Conservation (phyloP, 2,329 filamentous ascomycete genomes). For the Chaetomiaceae sp. region DNA sequence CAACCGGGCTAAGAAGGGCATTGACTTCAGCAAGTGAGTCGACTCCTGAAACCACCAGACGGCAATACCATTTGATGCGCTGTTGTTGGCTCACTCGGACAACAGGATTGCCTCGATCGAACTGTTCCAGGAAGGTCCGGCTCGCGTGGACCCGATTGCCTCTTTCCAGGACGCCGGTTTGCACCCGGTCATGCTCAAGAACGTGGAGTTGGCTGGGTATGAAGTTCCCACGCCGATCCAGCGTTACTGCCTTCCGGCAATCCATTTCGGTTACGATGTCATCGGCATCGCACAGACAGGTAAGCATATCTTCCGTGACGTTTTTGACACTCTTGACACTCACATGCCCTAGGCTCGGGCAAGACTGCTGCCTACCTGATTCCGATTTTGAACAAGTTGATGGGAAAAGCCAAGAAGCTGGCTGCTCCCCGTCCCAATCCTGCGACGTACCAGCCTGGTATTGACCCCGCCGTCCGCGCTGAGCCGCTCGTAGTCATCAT, state of each 20-base stretch:
- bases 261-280: constrained; percentile 70
- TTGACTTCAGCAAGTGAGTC: constrained; percentile 58
- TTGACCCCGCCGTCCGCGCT: constrained; percentile 52
- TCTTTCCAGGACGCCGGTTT: constrained; percentile 70
- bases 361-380: constrained; percentile 93
- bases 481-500: constrained; percentile 86
- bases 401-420: constrained; percentile 91
- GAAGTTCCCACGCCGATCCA: constrained; percentile 77
- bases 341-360: constrained; percentile 68
- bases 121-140: constrained; percentile 51
- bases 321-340: too few species aligned
- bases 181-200: constrained; percentile 76
- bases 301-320: constrained; percentile 42
- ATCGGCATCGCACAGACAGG: constrained; percentile 91
- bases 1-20: constrained; percentile 46
- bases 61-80: constrained; percentile 1
- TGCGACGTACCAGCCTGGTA: constrained; percentile 44
- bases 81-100: constrained; percentile 22
- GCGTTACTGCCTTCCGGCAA: constrained; percentile 73
- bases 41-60: not conserved
- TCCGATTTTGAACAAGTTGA: constrained; percentile 81
- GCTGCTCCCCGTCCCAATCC: constrained; percentile 69
- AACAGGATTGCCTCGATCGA: constrained; percentile 48
- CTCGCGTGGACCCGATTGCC: constrained; percentile 45
- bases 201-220: constrained; percentile 69